Conservation (phyloP, 371 early-diverging fungal species). For the Rhizopus sp. region DNA sequence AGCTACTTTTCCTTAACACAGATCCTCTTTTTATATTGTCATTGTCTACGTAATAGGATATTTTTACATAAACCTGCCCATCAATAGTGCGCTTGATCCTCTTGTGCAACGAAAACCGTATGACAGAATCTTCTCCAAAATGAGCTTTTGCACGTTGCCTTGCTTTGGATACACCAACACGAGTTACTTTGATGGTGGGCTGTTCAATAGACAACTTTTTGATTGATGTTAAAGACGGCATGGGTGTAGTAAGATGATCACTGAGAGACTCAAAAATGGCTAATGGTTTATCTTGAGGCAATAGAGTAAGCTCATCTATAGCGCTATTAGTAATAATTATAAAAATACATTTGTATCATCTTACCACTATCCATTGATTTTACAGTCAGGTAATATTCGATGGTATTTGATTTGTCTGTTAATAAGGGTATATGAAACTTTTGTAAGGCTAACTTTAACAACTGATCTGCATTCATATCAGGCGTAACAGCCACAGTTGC, state of each 20-base stretch:
- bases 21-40: constrained; percentile 25
- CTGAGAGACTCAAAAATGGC: constrained; percentile 62
- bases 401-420: constrained; percentile 27
- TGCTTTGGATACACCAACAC: constrained; percentile 37
- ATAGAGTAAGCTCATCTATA: constrained; percentile 59
- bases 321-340: constrained; percentile 6
- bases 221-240: constrained; percentile 52
- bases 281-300: constrained; percentile 60
- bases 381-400: constrained; percentile 64
- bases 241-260: constrained; percentile 61
- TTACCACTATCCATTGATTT: constrained; percentile 65
- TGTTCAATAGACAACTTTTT: constrained; percentile 39
- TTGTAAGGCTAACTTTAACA: constrained; percentile 55
- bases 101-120: constrained; percentile 57
- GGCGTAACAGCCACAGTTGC: constrained; percentile 59
- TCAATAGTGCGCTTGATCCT: constrained; percentile 50
- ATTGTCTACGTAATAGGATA: constrained; percentile 38
- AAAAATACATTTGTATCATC: background rate
- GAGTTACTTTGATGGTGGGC: constrained; percentile 34
- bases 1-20: constrained; percentile 20
- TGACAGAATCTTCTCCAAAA: constrained; percentile 46
- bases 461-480: constrained; percentile 58
- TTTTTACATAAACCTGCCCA: constrained; percentile 46
- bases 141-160: constrained; percentile 37
- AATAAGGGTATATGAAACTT: constrained; percentile 57